Evolutionary conservation across 805 yeast genomes (phyloP), one percentile per base, ranked within the genome.

Genomic region (Saturnispora gosingensis): DNA sequence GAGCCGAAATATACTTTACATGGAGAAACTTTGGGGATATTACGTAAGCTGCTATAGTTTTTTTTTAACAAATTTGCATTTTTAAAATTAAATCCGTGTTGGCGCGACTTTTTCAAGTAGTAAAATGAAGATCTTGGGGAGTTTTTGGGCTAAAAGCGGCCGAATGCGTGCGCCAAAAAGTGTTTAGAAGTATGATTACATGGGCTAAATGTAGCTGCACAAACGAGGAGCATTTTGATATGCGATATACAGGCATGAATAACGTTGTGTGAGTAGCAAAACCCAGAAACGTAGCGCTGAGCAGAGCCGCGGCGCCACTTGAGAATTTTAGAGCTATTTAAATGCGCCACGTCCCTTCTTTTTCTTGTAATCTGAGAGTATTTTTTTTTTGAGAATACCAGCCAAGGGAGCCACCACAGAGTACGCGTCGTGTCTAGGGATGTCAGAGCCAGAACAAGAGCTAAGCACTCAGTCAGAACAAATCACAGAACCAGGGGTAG

Each of bases 251-350:
- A 5, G 1, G 5, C 2, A 13, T 25, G 5, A 11, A 15, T 11
- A 40, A 3, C 4, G 15, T 9, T 15, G 10, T 9, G 9, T 13
- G 16, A 9, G 16, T 8, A 4, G 27, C 30, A 40, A 39, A 16
- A 4, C 7, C 2, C 9, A n/a, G 15, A 18, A 13, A 24, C 13
- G 27, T 13, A 16, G 8, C 11, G 27, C 30, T 40, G 44, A 22
- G 44, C 30, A 40, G 44, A 3, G 32, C 36, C 49, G 44, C 49
- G 46, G 46, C 36, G 46, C 46, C 46, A 44, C 38, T 44, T 15
- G 39, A 32, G 8, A n/a, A 20, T 25, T 38, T 38, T 39, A 39
- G 40, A 30, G 42, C 25, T 36, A 36, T 47, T 28, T 36, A 47
- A 47, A 36, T 24, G 45, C 45, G 45, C 45, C 45, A 27, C 46